Evolutionary conservation across 306 rosid species (phyloP).

Genomic region (Prunus persica): Prunus_persica_NCBIv2 NC_034011.1:11593001-11593500

Average conservation of each 20-base stretch:
- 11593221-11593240: slow-evolving; percentile 41
- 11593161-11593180: slow-evolving; percentile 39
- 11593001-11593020: slow-evolving; percentile 63
- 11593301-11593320: slow-evolving; percentile 30
- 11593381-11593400: slow-evolving; percentile 29
- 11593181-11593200: slow-evolving; percentile 76
- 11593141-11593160: slow-evolving; percentile 59
- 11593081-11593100: slow-evolving; percentile 44
- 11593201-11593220: slow-evolving; percentile 42
- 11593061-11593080: slow-evolving; percentile 58
- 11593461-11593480: not conserved
- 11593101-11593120: slow-evolving; percentile 56
- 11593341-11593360: slow-evolving; percentile 18
- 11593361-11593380: slow-evolving; percentile 25
- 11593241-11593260: slow-evolving; percentile 62
- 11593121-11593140: slow-evolving; percentile 67
- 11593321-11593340: slow-evolving; percentile 29
- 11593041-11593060: slow-evolving; percentile 58
- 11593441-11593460: not conserved
- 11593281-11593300: slow-evolving; percentile 36
- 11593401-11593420: not conserved
- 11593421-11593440: not conserved
- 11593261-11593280: slow-evolving; percentile 51
- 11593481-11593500: not conserved
- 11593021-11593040: slow-evolving; percentile 59